Conservation (phyloP, 108 stramenopile species). For the Ochromonas danica region DNA sequence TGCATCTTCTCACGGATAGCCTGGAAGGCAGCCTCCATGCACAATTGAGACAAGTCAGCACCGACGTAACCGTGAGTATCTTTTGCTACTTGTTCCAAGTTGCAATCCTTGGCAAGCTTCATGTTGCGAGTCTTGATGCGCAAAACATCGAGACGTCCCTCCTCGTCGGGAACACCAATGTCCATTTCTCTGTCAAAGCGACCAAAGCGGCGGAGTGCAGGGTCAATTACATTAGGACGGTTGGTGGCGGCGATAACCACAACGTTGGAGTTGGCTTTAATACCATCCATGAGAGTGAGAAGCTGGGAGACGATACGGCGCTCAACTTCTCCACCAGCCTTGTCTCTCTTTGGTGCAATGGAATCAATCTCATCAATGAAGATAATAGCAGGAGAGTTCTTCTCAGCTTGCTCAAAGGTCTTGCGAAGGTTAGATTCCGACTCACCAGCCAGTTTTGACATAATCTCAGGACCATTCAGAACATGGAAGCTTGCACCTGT, state of each 20-base stretch:
- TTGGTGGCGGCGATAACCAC: conserved; percentile 98
- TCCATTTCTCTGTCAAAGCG: conserved; percentile 92
- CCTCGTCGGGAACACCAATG: conserved; percentile 97
- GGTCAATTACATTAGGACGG: conserved; percentile 85
- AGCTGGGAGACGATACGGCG: conserved; percentile 90
- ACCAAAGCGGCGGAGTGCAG: conserved; percentile 40
- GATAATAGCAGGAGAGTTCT: conserved; percentile 87
- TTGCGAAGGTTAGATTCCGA: conserved; percentile 91
- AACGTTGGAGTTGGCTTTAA: conserved; percentile 85
- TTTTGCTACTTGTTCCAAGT: conserved; percentile 80
- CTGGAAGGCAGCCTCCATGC: conserved; percentile 88
- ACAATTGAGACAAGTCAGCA: conserved; percentile 91
- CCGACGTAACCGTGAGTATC: conserved; percentile 97
- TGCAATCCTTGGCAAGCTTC: conserved; percentile 73
- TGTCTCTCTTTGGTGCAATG: conserved; percentile 95
- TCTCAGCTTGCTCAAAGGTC: conserved; percentile 86
- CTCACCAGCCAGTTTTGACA: conserved; percentile 91
- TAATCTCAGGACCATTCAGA: conserved; percentile 96
- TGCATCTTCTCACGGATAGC: conserved; percentile 86
- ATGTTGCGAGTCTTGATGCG: conserved; percentile 93
- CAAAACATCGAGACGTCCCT: conserved; percentile 89
- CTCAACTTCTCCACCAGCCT: conserved; percentile 88
- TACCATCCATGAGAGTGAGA: conserved; percentile 95
- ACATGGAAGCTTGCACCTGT: conserved; percentile 88
- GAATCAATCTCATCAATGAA: conserved; percentile 99